Evolutionary conservation across 2,329 filamentous ascomycete genomes (phyloP).

Genomic region (Hypoxylon sp.): DNA sequence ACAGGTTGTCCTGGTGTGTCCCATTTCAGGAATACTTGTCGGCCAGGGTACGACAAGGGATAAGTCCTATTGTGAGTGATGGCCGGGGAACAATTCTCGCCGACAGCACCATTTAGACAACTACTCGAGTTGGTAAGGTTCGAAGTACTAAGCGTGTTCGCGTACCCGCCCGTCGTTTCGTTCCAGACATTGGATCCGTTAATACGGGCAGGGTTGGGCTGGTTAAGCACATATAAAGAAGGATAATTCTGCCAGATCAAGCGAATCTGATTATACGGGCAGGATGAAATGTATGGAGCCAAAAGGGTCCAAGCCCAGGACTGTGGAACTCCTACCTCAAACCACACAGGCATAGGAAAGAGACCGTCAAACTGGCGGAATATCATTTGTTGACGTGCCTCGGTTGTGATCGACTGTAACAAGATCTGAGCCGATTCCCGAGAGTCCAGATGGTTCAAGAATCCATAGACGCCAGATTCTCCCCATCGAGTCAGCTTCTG

Average conservation of each 20-base stretch:
- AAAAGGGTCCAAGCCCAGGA: conserved; percentile 87
- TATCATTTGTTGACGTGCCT: conserved; percentile 85
- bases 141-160: conserved; percentile 66
- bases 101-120: conserved; percentile 69
- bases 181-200: conserved; percentile 72
- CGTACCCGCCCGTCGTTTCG: conserved; percentile 73
- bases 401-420: conserved; percentile 80
- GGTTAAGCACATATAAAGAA: conserved; percentile 76
- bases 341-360: conserved; percentile 87
- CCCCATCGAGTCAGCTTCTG: conserved; percentile 88
- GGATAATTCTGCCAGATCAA: conserved; percentile 90
- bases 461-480: conserved; percentile 84
- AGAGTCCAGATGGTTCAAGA: conserved; percentile 81
- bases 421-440: conserved; percentile 80
- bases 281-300: conserved; percentile 83
- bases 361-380: conserved; percentile 86
- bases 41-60: conserved; percentile 81
- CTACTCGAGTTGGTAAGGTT: conserved; percentile 60
- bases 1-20: conserved; percentile 75
- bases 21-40: conserved; percentile 78
- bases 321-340: conserved; percentile 82
- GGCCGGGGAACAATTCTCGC: conserved; percentile 71
- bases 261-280: conserved; percentile 78
- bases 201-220: conserved; percentile 79
- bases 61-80: conserved; percentile 77